Conservation (phyloP, 2,329 filamentous ascomycete species). For the Alternaria hordeiaustralica region DNA sequence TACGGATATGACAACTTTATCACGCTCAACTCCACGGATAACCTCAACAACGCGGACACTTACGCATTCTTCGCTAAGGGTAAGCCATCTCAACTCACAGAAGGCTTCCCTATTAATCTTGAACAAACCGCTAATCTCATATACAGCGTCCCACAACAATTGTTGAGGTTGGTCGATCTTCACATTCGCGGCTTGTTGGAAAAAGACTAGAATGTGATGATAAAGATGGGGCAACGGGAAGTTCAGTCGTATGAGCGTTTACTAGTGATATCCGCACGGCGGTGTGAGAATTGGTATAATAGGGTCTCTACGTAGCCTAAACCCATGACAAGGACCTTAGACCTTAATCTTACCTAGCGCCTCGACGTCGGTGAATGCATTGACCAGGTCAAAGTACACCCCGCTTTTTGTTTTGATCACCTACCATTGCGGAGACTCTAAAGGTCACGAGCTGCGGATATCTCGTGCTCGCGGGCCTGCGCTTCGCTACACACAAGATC, state of each 20-base stretch:
- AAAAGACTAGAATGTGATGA: not conserved
- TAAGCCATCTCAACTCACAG: not conserved
- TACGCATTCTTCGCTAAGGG: not conserved
- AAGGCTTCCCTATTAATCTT: rapidly evolving
- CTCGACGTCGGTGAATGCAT: not conserved
- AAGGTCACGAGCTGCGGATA: not conserved
- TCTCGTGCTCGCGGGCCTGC: not conserved
- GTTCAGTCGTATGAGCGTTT: not conserved
- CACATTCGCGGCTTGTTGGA: not conserved
- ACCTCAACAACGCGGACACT: not conserved
- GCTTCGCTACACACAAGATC: not conserved
- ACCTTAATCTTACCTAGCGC: not conserved
- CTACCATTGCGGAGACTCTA: not conserved
- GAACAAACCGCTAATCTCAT: rapidly evolving
- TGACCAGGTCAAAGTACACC: not conserved
- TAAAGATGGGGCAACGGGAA: not conserved
- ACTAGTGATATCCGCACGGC: not conserved
- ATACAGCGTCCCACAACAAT: not conserved
- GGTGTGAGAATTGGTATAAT: not conserved
- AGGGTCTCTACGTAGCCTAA: not conserved
- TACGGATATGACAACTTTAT: not conserved
- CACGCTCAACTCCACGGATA: not conserved
- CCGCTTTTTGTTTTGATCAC: not conserved
- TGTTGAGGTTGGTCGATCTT: not conserved
- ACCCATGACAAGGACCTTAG: not conserved